Evolutionary conservation across 345 rosid species (phyloP), one percentile per base, ranked within the genome.

Genomic region (Eucalyptus polybractea): DNA sequence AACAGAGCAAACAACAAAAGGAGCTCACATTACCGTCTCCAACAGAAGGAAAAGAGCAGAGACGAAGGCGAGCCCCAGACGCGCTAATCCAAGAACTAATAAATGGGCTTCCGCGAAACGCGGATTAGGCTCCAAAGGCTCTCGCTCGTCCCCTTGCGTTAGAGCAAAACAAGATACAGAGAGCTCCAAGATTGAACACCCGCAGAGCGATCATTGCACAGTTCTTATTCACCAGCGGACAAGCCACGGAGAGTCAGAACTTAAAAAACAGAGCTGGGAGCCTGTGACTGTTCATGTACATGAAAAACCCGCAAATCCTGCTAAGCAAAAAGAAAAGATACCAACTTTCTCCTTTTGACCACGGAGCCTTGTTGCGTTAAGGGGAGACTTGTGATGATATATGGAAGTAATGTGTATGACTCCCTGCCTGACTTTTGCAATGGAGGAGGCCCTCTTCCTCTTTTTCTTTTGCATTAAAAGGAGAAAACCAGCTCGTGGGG

Each of bases 401-500:
- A 6, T 10, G 47, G 45, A 10, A 45, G 90, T 67, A 90, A 89
- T 86, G 89, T 91, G 89, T 88, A 86, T 87, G 31, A 81, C 76
- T 76, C 47, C 0, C 47, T 37, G 83, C 83, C 11, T 19, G 47
- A 44, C 83, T 76, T 21, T 76, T 37, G 83, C 83, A 76, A 21
- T 21, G 83, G 81, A 37, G 83, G 83, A 22, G 62, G 29, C 29
- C 29, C 62, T 25, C 47, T 22, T 21, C 7, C 24, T 6, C 83
- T 22, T 76, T 88, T 87, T 90, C 88, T 93, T 92, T 89, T 86
- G 93, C 94, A 91, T 94, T 81, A 93, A 95, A 95, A 94, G 94
- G 93, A 80, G 95, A 90, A 88, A 91, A 91, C 87, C 87, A 93
- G 93, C 89, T 89, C 91, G 94, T 93, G 95, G 92, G 93, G 45